Conservation (phyloP, 225 moss, liverwort and hornwort species). For the Neckera pumila region DNA sequence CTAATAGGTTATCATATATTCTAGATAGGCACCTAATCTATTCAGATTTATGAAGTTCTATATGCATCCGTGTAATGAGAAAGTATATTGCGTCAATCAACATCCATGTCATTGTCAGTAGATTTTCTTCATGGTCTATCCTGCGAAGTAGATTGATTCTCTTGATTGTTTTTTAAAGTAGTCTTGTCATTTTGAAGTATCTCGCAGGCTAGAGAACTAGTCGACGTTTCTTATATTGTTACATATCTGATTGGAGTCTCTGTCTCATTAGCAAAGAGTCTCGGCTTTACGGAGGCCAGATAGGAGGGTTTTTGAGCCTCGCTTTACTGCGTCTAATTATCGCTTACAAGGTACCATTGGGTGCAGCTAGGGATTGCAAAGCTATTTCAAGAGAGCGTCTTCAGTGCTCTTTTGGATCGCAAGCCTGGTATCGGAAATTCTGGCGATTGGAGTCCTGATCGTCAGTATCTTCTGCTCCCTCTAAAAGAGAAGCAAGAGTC, state of each 20-base stretch:
- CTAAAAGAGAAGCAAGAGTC: slow-evolving; percentile 8
- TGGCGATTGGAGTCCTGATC: slow-evolving; percentile 26
- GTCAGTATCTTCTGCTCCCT: slow-evolving; percentile 38
- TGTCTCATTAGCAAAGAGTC: not conserved
- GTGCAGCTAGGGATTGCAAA: slow-evolving; percentile 66
- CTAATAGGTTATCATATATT: not conserved
- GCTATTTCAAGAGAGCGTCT: slow-evolving; percentile 53
- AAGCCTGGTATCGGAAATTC: slow-evolving; percentile 15
- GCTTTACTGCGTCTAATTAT: not conserved
- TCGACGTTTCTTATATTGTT: not conserved
- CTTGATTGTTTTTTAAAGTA: not conserved
- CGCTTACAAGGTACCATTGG: not conserved
- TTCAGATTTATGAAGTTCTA: not conserved
- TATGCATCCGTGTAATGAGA: not conserved
- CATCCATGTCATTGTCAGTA: not conserved
- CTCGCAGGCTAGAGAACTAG: not conserved
- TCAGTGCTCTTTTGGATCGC: slow-evolving; percentile 47
- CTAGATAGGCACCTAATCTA: not conserved
- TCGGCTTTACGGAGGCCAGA: not conserved
- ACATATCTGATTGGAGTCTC: not conserved
- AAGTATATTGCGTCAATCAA: not conserved
- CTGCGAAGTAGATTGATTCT: not conserved
- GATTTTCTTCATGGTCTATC: not conserved
- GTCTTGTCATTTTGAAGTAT: not conserved
- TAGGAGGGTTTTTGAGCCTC: not conserved